Percentiles rank a stretch among this genome's conserved stretches.
phyloP scores from a whole-genome alignment of 208 protist genomes.

The Vickermania spadyakhi region DNA sequence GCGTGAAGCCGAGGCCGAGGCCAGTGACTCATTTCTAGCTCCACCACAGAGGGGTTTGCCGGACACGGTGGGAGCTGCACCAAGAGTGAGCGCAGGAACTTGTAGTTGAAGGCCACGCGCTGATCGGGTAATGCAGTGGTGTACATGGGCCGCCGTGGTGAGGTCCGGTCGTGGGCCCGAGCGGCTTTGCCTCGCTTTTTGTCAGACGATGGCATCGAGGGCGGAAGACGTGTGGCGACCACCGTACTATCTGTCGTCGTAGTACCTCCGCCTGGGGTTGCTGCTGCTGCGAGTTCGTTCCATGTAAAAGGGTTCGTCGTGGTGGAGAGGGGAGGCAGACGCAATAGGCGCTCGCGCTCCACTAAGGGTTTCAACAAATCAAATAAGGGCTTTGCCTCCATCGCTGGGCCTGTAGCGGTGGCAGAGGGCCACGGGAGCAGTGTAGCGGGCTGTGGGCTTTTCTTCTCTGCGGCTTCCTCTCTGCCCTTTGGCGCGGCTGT shows the following conservation, averaged over 20 bases:
- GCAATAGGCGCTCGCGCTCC: constrained; percentile 12
- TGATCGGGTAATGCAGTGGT: constrained; percentile 1
- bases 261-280: neutral
- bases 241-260: too few relatives aligned
- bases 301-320: neutral
- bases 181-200: neutral
- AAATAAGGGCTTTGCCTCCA: neutral
- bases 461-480: too few relatives aligned
- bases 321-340: neutral
- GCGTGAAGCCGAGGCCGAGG: neutral
- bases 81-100: constrained; percentile 5
- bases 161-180: neutral
- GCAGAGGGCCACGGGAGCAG: too few relatives aligned
- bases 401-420: neutral
- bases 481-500: neutral
- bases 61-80: neutral
- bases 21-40: neutral
- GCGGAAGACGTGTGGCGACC: too few relatives aligned
- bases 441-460: too few relatives aligned
- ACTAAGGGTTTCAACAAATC: constrained; percentile 4
- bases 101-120: constrained; percentile 27
- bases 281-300: too few relatives aligned
- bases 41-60: neutral
- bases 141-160: constrained; percentile 2
- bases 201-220: neutral